Evolutionary conservation across 805 yeast genomes (phyloP), one percentile per base, ranked within the genome.

Genomic region (Kazachstania viticola): DNA sequence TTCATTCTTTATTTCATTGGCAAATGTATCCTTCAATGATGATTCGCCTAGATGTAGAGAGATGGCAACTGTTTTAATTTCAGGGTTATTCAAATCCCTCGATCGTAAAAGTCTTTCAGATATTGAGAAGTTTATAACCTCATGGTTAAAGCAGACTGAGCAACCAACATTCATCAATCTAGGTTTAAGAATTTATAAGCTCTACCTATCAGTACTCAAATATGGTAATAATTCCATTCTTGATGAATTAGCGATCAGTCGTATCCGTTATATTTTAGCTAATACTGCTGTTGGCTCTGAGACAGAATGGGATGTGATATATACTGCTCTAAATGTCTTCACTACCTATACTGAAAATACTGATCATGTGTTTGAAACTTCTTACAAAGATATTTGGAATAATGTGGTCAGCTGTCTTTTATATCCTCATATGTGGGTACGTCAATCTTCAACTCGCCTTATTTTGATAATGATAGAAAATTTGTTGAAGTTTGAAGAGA

Each of bases 351-450:
- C 62, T 19, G 62, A 64, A 29, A 54, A 60, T 16, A 45, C 56
- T 21, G 63, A 61, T 25, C 34, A 39, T 0, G 41, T 46, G 4
- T 61, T 61, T 29, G 33, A 38, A 3, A 24, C 31, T 2, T 46
- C 42, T 3, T 64, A 60, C 44, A 62, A 56, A 28, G 14, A 17
- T 0, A 44, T 69, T 7, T 80, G 88, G 85, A 42, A 51, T 3
- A 50, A 56, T 13, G 55, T 79, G 3, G 61, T 71, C 16, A 67
- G 65, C 3, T 56, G 74, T 18, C 62, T 85, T 33, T 60, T 87
- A 31, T 87, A 72, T 51, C 96, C 96, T 2, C 96, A 87, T 55
- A 67, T 91, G 1, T 87, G 97, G 97, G 79, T 87, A 5, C 71
- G 96, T 45, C 62, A 79, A 36, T 58, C 69, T 4, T 62, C 93